Evolutionary conservation across 73 alveolate genomes (phyloP), one percentile per base, ranked within the genome.

Genomic region (Blepharisma japonicum): DNA sequence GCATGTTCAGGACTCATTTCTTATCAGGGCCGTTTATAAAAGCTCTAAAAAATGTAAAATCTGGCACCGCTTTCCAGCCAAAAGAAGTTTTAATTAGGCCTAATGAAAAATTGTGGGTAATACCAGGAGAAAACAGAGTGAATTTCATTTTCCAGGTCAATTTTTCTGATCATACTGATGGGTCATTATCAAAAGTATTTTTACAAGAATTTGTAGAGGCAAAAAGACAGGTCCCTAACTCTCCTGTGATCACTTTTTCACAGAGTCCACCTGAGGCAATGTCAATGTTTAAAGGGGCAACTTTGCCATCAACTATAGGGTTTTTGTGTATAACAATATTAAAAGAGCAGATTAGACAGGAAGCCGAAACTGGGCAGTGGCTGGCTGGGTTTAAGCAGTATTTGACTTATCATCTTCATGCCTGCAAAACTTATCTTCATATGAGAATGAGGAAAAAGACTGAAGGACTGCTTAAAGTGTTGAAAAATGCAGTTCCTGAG

Each of bases 391-490:
- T 87, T 56, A 78, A 88, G 61, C 86, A 87, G 77, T 87, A 83
- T 50, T 14, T 87, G 38, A 79, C 72, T 20, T 87, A 83, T 68
- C 91, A 87, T 55, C 21, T 87, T 80, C 89, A 84, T 55, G 71
- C 86, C 54, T 80, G 81, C 54, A 87, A 83, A 74, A 79, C 79
- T 3, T 54, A 77, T 11, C 81, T 87, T 6, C 94, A 83, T 71
- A 50, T 86, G 11, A 78, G 86, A 56, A 83, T 87, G 91, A 82
- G 94, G 55, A 87, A 87, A 86, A 87, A 91, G 77, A 84, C 81
- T 1, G 94, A 80, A 14, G 68, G 61, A 18, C 67, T 87, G 68
- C 78, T 68, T 39, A 49, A 67, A 45, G 78, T 68, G 1, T 3
- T 87, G 23, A 80, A 74, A 46, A 61, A 83, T 51, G 94, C 94